Percentiles rank a stretch among this genome's conserved stretches.
Evolutionary conservation across 2,329 filamentous ascomycete genomes (phyloP).

Genomic region (Paecilomyces niveus): DNA sequence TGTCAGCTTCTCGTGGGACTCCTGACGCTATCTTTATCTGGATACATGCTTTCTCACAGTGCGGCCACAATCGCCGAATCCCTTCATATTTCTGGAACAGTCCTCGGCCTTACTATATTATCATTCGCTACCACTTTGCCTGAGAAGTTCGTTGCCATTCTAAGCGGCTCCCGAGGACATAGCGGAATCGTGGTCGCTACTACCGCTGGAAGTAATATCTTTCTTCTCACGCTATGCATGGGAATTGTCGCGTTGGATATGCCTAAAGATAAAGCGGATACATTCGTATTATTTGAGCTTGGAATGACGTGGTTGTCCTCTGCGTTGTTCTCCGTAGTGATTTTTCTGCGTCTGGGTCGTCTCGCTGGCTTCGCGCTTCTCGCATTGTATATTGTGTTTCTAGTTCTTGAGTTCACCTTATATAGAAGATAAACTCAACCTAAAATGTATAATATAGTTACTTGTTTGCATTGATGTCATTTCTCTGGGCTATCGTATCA

Average conservation of each 20-base stretch:
- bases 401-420: conserved; percentile 25
- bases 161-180: conserved; percentile 43
- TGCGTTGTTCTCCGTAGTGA: conserved; percentile 1
- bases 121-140: conserved; percentile 49
- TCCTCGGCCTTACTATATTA: conserved; percentile 44
- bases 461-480: too few relatives aligned
- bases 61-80: conserved; percentile 34
- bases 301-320: conserved; percentile 4
- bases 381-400: conserved; percentile 24
- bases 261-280: conserved; percentile 4
- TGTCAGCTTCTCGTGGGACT: conserved; percentile 39
- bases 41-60: conserved; percentile 44
- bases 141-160: conserved; percentile 46
- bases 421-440: too few relatives aligned
- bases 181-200: conserved; percentile 46
- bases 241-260: conserved; percentile 21
- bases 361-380: conserved; percentile 21
- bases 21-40: conserved; percentile 38
- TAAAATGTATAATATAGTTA: too few relatives aligned
- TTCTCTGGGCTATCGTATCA: too few relatives aligned
- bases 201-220: conserved; percentile 50
- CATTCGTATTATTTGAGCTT: conserved; percentile 18
- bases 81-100: conserved; percentile 38
- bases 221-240: conserved; percentile 45
- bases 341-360: conserved; percentile 5